Evolutionary conservation across 1,139 yeast species (phyloP).

Genomic region (Magnusiomyces suaveolens): DNA sequence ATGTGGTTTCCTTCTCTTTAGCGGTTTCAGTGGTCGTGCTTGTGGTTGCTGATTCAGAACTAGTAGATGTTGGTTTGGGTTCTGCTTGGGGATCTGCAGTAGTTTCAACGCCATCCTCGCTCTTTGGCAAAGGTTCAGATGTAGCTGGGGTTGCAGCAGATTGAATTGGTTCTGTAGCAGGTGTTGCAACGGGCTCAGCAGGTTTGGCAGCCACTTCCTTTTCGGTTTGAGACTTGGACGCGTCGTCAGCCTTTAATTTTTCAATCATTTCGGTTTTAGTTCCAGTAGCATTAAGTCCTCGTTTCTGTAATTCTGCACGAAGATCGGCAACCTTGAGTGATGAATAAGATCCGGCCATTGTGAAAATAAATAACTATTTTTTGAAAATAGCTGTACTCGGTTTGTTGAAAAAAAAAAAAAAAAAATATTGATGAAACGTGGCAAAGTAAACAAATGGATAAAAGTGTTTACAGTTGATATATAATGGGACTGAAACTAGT

Average conservation of each 20-base stretch:
- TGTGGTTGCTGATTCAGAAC: slow-evolving; percentile 17
- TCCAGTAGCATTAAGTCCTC: slow-evolving; percentile 65
- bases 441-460: background rate
- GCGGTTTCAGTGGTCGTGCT: slow-evolving; percentile 17
- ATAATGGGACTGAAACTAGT: too few species aligned
- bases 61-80: slow-evolving; percentile 17
- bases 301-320: slow-evolving; percentile 62
- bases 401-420: background rate
- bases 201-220: slow-evolving; percentile 12
- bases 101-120: background rate
- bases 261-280: slow-evolving; percentile 74
- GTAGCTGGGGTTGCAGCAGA: slow-evolving; percentile 6
- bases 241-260: slow-evolving; percentile 41
- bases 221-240: slow-evolving; percentile 21
- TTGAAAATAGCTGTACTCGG: too few species aligned
- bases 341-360: slow-evolving; percentile 20
- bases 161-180: slow-evolving; percentile 15
- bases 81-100: slow-evolving; percentile 14
- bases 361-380: too few species aligned
- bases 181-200: slow-evolving; percentile 15
- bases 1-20: slow-evolving; percentile 15
- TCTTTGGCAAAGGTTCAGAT: background rate
- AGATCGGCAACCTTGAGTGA: slow-evolving; percentile 73
- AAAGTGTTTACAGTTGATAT: too few species aligned
- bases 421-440: background rate